A percentile compares a stretch with the other conserved stretches of the same genome.
phyloP scores from a whole-genome alignment of 352 stramenopile species.

The Ophiocytium majus region DNA sequence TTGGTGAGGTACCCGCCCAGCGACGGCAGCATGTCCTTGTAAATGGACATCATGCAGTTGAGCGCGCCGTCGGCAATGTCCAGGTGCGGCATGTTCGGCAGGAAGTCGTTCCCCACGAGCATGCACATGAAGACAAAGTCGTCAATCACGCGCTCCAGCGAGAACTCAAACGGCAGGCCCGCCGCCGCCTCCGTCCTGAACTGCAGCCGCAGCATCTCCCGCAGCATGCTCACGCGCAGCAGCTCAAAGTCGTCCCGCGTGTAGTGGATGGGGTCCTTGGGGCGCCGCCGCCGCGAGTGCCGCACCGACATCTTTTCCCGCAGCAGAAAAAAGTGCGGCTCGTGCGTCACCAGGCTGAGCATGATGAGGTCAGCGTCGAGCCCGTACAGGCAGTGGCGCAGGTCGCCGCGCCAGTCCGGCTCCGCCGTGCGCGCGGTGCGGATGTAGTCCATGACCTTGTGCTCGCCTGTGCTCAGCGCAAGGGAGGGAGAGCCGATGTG shows the following conservation, averaged over 20 bases:
- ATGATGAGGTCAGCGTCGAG: constrained; percentile 99
- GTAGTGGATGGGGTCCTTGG: constrained; percentile 77
- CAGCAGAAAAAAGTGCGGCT: constrained; percentile 91
- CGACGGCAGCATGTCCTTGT: constrained; percentile 68
- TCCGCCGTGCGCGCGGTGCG: constrained; percentile 84
- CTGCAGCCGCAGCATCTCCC: constrained; percentile 65
- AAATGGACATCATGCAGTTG: constrained; percentile 60
- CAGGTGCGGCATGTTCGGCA: constrained; percentile 91
- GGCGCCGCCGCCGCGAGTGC: constrained; percentile 67
- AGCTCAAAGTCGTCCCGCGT: constrained; percentile 74
- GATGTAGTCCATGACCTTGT: constrained; percentile 95
- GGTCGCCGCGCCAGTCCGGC: constrained; percentile 85
- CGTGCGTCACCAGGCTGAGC: constrained; percentile 93
- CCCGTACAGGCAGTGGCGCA: constrained; percentile 97
- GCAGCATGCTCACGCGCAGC: constrained; percentile 66
- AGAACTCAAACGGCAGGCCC: constrained; percentile 79
- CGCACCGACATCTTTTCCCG: constrained; percentile 78
- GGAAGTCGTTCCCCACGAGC: constrained; percentile 97
- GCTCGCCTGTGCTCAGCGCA: too few species aligned
- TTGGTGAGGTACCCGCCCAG: constrained; percentile 79
- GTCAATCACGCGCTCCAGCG: constrained; percentile 92
- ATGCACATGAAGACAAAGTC: constrained; percentile 99
- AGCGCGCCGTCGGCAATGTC: constrained; percentile 72
- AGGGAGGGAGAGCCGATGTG: too few species aligned
- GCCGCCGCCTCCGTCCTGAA: background rate